phyloP scores from a whole-genome alignment of 2,329 filamentous ascomycete species.

The Polychaeton citri region DNA sequence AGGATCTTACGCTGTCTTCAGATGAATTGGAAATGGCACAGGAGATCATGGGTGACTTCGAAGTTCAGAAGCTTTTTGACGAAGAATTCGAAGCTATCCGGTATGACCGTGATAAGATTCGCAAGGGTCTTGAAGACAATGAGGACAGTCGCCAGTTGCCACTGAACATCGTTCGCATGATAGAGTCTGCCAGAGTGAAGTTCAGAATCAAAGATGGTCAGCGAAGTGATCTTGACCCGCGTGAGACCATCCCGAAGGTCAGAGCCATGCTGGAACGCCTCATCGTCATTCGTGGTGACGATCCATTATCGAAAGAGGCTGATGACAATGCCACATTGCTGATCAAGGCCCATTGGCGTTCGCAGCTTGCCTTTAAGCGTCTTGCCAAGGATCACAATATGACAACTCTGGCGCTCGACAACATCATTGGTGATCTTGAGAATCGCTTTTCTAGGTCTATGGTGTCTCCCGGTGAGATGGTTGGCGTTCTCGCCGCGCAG shows the following conservation, averaged over 20 bases:
- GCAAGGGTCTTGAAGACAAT: slow-evolving; percentile 57
- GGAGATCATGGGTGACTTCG: slow-evolving; percentile 76
- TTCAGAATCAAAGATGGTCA: slow-evolving; percentile 80
- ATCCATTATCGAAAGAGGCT: slow-evolving; percentile 71
- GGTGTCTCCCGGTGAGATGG: slow-evolving; percentile 94
- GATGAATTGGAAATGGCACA: slow-evolving; percentile 75
- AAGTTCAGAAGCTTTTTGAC: slow-evolving; percentile 75
- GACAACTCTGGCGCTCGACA: slow-evolving; percentile 83
- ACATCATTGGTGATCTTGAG: slow-evolving; percentile 82
- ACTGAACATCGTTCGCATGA: slow-evolving; percentile 80
- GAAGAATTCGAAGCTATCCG: slow-evolving; percentile 71
- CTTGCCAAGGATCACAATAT: slow-evolving; percentile 75
- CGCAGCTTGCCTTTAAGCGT: slow-evolving; percentile 82
- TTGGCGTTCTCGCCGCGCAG: slow-evolving; percentile 91
- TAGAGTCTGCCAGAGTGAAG: slow-evolving; percentile 77
- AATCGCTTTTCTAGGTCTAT: slow-evolving; percentile 74
- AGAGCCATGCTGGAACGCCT: slow-evolving; percentile 62
- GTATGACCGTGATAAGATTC: slow-evolving; percentile 62
- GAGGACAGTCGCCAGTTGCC: slow-evolving; percentile 83
- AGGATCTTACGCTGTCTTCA: slow-evolving; percentile 42
- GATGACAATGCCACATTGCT: slow-evolving; percentile 79
- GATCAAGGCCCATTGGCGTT: slow-evolving; percentile 84
- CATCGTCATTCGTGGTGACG: slow-evolving; percentile 73
- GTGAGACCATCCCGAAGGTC: slow-evolving; percentile 73
- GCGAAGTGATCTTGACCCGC: slow-evolving; percentile 78